Evolutionary conservation across 2,329 filamentous ascomycete genomes (phyloP).

Genomic region (Sphaerulina vaccinii): DNA sequence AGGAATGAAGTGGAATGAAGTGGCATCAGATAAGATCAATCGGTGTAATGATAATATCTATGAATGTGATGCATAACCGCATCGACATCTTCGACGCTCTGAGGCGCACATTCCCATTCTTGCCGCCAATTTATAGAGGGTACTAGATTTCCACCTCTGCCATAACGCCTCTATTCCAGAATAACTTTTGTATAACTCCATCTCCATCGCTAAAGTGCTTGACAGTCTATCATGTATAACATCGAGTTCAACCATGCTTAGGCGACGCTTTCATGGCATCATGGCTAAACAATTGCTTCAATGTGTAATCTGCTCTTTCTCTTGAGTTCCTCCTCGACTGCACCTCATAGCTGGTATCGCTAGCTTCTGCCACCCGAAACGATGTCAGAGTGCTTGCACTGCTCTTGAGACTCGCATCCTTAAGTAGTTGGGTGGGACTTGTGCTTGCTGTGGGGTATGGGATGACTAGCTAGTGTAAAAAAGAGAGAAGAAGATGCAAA

Average conservation of each 20-base stretch:
- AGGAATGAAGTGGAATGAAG: no score
- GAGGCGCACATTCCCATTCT: neutral
- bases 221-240: constrained; percentile 8
- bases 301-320: constrained; percentile 25
- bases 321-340: neutral
- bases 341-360: constrained; percentile 29
- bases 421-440: constrained; percentile 25
- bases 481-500: no score
- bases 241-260: constrained; percentile 2
- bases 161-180: constrained; percentile 5
- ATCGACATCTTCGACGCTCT: neutral
- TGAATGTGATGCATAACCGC: no score
- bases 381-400: constrained; percentile 35
- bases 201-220: constrained; percentile 6
- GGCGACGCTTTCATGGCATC: constrained; percentile 36
- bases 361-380: constrained; percentile 33
- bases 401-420: constrained; percentile 35
- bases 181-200: neutral
- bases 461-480: no score
- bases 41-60: no score
- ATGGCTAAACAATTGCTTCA: constrained; percentile 38
- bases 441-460: constrained; percentile 35
- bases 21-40: no score
- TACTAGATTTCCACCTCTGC: constrained; percentile 18
- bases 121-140: constrained; percentile 9